Base-by-base conservation (phyloP, 192 early-diverging fungal genomes). In the Rhizophagus sp. region DNA sequence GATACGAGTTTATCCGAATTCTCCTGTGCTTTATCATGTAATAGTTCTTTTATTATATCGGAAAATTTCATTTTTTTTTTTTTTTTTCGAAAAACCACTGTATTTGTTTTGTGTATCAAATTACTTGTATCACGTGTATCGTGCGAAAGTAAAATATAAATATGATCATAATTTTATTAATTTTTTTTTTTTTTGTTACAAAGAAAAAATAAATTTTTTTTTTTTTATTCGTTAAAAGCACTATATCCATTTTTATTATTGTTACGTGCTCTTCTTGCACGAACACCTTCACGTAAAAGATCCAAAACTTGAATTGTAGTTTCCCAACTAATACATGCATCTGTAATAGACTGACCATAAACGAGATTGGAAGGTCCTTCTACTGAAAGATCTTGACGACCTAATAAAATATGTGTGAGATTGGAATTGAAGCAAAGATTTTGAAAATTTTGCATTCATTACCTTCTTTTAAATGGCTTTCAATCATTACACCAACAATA, bases 401-500 rank as follows among this genome's bases (percentile, higher is more conserved):
- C 61, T 75, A 65, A n/a, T 10, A 36, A 33, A 81, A 71, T 8
- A 72, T 9, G 17, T 44, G 25, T 4, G 57, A 22, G 24, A 66
- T 30, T 49, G 67, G n/a, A 49, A 73, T 34, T 69, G 17, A n/a
- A 50, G 39, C 75, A 19, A 39, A 5, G 34, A 61, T 30, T 62
- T 49, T 11, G 24, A 81, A 27, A 67, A 13, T 52, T 19, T 36
- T 7, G 4, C 17, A n/a, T 67, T 13, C 41, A 33, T 39, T 75
- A 50, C 96, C 98, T 87, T 98, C 97, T 39, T 92, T 90, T 65
- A 99, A 83, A 79, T 98, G 93, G 71, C 91, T 93, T 85, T 98
- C 97, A 76, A 99, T 94, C 98, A 99, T 98, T 44, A 99, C 95
- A 69, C 97, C 97, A 68, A 93, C 85, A 82, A 99, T 95, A 74